Base-by-base conservation (phyloP, 805 yeast species). In the Candida boidinii region DNA sequence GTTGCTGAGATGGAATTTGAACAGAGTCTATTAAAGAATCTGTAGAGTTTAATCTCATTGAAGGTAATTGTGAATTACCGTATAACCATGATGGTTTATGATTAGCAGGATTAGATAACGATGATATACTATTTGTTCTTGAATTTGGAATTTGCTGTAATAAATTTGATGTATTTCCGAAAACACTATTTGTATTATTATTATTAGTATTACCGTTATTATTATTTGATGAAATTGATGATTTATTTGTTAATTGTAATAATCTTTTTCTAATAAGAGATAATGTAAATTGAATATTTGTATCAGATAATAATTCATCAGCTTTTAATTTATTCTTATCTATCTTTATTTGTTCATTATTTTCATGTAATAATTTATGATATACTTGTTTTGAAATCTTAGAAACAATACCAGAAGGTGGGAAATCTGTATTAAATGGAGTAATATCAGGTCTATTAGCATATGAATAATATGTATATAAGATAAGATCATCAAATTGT, bases 391-490 rank as follows among this genome's bases (percentile, higher is more conserved):
- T 76, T 6, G 83, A 70, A 0, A 77, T 78, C 33, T 65, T 64
- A 26, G 75, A 73, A 15, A 77, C 62, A 4, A 79, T 66, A 1
- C 86, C 86, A 1, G 78, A 66, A 0, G 87, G 86, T 7, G 86
- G 87, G 45, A 70, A 69, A 26, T 62, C 50, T 13, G 72, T 68
- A 41, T 77, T 77, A 47, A 79, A 79, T 0, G 88, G 88, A 0
- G 88, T 79, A 7, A 67, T 60, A 22, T 73, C 70, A 6, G 87
- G 86, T 44, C 68, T 73, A 30, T 62, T 62, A 12, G 70, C 65
- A 35, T 70, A 60, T 7, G 56, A 45, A 32, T 69, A 70, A 44
- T 76, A 76, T 4, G 64, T 58, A 25, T 60, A 62, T 43, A 64
- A 45, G 17, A 78, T 51, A 11, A 69, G 45, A 16, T 54, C 58